Evolutionary conservation across 495 filamentous ascomycete genomes (phyloP).

Genomic region (Geoglossum glabrum): DNA sequence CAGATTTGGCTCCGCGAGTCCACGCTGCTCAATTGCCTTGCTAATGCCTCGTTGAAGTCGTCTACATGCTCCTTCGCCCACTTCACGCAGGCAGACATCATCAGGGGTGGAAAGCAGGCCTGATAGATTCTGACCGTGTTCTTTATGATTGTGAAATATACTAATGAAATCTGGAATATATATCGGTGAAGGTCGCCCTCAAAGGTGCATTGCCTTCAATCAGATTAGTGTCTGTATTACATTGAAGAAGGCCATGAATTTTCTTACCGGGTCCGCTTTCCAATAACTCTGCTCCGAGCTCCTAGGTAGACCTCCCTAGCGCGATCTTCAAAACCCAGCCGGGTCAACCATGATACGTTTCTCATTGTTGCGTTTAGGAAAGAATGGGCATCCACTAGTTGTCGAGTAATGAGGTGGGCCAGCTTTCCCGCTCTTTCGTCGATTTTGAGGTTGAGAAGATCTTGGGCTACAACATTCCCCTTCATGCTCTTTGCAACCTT

Average conservation of each 20-base stretch:
- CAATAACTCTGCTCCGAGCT: slow-evolving; percentile 52
- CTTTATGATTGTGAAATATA: slow-evolving; percentile 84
- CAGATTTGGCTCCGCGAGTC: slow-evolving; percentile 46
- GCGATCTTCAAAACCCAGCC: slow-evolving; percentile 74
- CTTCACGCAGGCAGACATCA: slow-evolving; percentile 82
- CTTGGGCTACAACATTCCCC: slow-evolving; percentile 65
- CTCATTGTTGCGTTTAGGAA: slow-evolving; percentile 47
- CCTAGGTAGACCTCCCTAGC: slow-evolving; percentile 74
- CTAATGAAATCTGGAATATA: slow-evolving; percentile 87
- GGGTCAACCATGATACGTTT: slow-evolving; percentile 63
- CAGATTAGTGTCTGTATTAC: background rate
- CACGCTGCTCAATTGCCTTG: slow-evolving; percentile 65
- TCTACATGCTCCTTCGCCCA: slow-evolving; percentile 91
- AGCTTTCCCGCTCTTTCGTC: slow-evolving; percentile 69
- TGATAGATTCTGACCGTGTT: slow-evolving; percentile 82
- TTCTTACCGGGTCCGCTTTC: slow-evolving; percentile 59
- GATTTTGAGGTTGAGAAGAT: slow-evolving; percentile 73
- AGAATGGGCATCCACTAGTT: slow-evolving; percentile 52
- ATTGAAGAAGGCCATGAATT: background rate
- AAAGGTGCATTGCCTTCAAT: slow-evolving; percentile 64
- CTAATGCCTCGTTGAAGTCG: slow-evolving; percentile 65
- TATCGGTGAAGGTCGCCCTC: slow-evolving; percentile 81
- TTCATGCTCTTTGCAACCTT: slow-evolving; percentile 59
- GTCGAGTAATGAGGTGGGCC: slow-evolving; percentile 48
- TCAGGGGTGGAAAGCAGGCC: slow-evolving; percentile 62